Percentiles rank a stretch among this genome's conserved stretches.
phyloP scores from a whole-genome alignment of 495 filamentous ascomycete species.

The Stereocaulon alpinum region DNA sequence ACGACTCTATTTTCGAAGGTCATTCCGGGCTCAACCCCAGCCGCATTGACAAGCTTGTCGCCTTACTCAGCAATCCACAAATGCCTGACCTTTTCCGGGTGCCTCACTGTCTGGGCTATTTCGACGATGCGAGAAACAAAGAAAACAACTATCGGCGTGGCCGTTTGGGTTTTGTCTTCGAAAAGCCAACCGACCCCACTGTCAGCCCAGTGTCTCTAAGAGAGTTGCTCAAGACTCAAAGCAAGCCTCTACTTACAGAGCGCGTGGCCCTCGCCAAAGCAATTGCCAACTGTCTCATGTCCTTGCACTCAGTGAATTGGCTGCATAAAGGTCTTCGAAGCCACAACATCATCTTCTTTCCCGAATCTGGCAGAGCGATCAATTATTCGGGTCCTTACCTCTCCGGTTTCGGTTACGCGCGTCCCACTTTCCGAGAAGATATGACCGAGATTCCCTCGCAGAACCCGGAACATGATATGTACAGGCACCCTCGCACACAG shows the following conservation, averaged over 20 bases:
- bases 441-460: slow-evolving; percentile 14
- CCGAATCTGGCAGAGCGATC: not conserved
- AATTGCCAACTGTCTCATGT: slow-evolving; percentile 7
- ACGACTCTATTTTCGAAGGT: not conserved
- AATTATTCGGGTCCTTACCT: slow-evolving; percentile 19
- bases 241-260: slow-evolving; percentile 3
- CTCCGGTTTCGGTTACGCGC: slow-evolving; percentile 27
- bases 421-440: slow-evolving; percentile 15
- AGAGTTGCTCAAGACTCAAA: not conserved
- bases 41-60: slow-evolving; percentile 5
- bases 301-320: slow-evolving; percentile 46
- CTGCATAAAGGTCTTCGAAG: slow-evolving; percentile 47
- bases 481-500: slow-evolving; percentile 25
- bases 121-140: slow-evolving; percentile 17
- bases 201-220: slow-evolving; percentile 2
- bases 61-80: not conserved
- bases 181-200: not conserved
- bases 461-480: slow-evolving; percentile 22
- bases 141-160: not conserved
- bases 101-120: slow-evolving; percentile 29
- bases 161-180: not conserved
- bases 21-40: not conserved
- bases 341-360: slow-evolving; percentile 44
- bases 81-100: slow-evolving; percentile 24
- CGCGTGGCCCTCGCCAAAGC: slow-evolving; percentile 14